phyloP scores from a whole-genome alignment of 495 filamentous ascomycete species.

The Penicillium desertorum region DNA sequence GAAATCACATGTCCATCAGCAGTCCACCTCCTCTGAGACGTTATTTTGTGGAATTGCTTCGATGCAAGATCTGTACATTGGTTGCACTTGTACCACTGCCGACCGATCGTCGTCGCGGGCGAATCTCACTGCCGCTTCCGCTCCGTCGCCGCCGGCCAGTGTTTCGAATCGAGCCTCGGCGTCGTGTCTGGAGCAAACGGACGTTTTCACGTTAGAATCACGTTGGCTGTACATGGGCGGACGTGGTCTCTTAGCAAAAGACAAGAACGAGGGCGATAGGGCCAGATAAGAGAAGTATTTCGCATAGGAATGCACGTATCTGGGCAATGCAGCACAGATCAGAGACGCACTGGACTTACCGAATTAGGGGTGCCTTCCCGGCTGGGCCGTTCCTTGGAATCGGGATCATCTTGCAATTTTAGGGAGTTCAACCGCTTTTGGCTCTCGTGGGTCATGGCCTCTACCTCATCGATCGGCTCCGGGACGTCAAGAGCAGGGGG shows the following conservation, averaged over 20 bases:
- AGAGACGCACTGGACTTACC: conserved; percentile 42
- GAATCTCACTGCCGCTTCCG: conserved; percentile 48
- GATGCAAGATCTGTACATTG: conserved; percentile 44
- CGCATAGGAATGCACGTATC: conserved; percentile 22
- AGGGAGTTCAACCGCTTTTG: conserved; percentile 80
- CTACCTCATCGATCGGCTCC: conserved; percentile 66
- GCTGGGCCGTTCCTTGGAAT: conserved; percentile 46
- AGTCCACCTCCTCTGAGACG: conserved; percentile 23
- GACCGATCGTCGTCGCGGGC: conserved; percentile 46
- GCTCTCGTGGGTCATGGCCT: conserved; percentile 75
- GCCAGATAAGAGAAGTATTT: conserved; percentile 12
- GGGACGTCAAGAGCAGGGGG: conserved; percentile 48
- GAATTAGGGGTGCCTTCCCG: conserved; percentile 44
- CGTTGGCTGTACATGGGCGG: conserved; percentile 43
- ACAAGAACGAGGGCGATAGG: conserved; percentile 28
- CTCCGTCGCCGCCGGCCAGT: conserved; percentile 44
- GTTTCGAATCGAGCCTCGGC: conserved; percentile 45
- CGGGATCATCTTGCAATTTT: conserved; percentile 72
- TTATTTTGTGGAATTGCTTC: conserved; percentile 50
- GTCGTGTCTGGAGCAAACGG: conserved; percentile 53
- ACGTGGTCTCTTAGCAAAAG: conserved; percentile 46
- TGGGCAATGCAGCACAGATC: conserved; percentile 25
- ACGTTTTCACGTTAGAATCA: conserved; percentile 55
- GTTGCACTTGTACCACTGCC: conserved; percentile 39
- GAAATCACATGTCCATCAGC: conserved; percentile 32